Base-by-base conservation (phyloP, 1,284 basidiomycete genomes). In the Cryptococcus sp. region DNA sequence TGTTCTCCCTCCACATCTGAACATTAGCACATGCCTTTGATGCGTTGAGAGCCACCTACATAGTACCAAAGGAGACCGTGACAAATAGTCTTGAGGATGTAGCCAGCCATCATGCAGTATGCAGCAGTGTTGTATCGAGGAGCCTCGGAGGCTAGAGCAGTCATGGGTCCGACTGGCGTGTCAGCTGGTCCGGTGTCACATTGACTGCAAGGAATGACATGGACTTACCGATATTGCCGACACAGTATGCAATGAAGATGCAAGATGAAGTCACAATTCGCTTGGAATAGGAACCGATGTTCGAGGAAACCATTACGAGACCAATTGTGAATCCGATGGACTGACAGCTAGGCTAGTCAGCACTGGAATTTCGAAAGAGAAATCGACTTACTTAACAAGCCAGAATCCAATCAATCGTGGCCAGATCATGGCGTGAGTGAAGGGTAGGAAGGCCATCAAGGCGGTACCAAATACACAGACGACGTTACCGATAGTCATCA, bases 311-410 rank as follows among this genome's bases (percentile, higher is more conserved):
- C 70, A 72, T 72, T 53, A 72, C 70, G 23, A 72, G 62, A 51
- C 70, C 68, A 23, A 72, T 65, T 25, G 68, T 69, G 64, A 72
- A 72, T 7, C 70, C 70, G 51, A 70, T 62, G 11, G 60, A 64
- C 47, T 72, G 70, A 18, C 52, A 52, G 59, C n/a, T n/a, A n/a
- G n/a, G n/a, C 63, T 66, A 50, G 55, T 43, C 44, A 44, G 9
- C 18, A 14, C 24, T 4, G 9, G 28, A 18, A 2, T 39, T 18
- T 21, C 16, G 18, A 4, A 16, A 18, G 7, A 37, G 13, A 3
- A 18, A 1, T 56, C 40, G n/a, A n/a, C n/a, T n/a, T n/a, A n/a
- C n/a, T 58, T 59, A 49, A 62, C 50, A 32, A 69, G 52, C 68
- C 70, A 72, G 58, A 72, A 70, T n/a, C 64, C 61, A 24, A 69